Evolutionary conservation across 495 filamentous ascomycete genomes (phyloP), one percentile per base, ranked within the genome.

Genomic region (Aspergillus panamensis): DNA sequence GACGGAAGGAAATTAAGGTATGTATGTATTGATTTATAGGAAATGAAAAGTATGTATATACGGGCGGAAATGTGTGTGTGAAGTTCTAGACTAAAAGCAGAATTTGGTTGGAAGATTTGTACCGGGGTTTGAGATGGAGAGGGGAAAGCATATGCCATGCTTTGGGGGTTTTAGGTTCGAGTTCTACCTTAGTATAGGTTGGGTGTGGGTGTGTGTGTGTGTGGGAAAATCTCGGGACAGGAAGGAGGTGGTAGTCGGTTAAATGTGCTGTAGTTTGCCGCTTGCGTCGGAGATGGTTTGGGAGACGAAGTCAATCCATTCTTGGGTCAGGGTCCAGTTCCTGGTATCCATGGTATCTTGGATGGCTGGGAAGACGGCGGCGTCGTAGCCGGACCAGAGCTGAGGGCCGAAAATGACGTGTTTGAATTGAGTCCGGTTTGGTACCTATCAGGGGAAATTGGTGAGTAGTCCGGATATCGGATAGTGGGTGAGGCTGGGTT

Each of bases 351-450:
- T 76, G 20, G 88, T 85, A 70, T 97, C 94, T 40, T 90, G 81
- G 59, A 97, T 86, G 14, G 83, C 85, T 8, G 94, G 94, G 74
- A 97, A 97, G 60, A 84, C 87, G 0, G 86, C 82, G 45, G 84
- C 81, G 49, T 91, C 85, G 68, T 89, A 84, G 50, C 85, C 85
- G 48, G 84, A 85, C 89, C 91, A 92, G 6, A 82, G 73, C 66
- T 91, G 83, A 13, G 94, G 94, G 0, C 86, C 92, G 64, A 90
- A 94, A 50, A 98, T 62, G 64, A 96, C 82, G 74, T 98, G 95
- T 69, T 94, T 96, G 79, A 91, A 98, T 75, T 97, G 95, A 21
- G 89, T 89, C 59, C 94, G 84, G 66, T 90, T 89, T 31, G 91
- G 92, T 29, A 96, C 78, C 88, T 94, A 59, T 25, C 33, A n/a